A percentile compares a stretch with the other conserved stretches of the same genome.
Evolutionary conservation across 2,329 filamentous ascomycete species (phyloP).

Genomic region (Aspergillus costaricaensis): DNA sequence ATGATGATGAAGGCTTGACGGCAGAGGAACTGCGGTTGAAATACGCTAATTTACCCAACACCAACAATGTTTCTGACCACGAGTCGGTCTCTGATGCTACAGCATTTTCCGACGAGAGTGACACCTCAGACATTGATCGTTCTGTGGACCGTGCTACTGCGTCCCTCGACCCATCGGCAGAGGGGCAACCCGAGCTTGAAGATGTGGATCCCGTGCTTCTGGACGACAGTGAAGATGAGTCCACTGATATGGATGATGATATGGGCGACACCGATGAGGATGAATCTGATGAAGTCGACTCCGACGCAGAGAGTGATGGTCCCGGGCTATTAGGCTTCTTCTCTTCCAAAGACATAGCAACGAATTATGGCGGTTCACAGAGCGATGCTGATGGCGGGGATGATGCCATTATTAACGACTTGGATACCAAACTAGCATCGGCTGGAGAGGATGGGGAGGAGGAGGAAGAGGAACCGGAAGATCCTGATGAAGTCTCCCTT

Average conservation of each 20-base stretch:
- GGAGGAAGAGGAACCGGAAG: conserved; percentile 31
- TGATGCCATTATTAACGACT: conserved; percentile 29
- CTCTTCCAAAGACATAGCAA: conserved; percentile 42
- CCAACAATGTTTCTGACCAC: conserved; percentile 25
- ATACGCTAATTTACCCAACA: conserved; percentile 45
- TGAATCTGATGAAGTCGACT: conserved; percentile 56
- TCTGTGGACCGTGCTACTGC: conserved; percentile 24
- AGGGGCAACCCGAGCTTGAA: conserved; percentile 39
- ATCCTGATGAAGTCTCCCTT: conserved; percentile 39
- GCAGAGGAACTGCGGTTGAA: conserved; percentile 51
- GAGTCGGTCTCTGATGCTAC: conserved; percentile 27
- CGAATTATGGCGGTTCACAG: conserved; percentile 15
- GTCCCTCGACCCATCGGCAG: conserved; percentile 22
- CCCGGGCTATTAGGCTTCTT: conserved; percentile 51
- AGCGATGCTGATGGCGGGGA: conserved; percentile 38
- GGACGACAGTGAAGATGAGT: conserved; percentile 50
- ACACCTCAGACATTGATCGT: conserved; percentile 22
- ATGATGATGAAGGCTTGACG: conserved; percentile 50
- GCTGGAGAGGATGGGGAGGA: conserved; percentile 29
- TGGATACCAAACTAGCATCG: conserved; percentile 28
- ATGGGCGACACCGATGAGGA: conserved; percentile 51
- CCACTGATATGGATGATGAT: conserved; percentile 52
- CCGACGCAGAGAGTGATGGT: conserved; percentile 43
- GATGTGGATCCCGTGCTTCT: conserved; percentile 49
- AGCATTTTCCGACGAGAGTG: conserved; percentile 22